These are phyloP conservation scores for Strobilomyces confusus DNA, from an alignment of 768 basidiomycete species.

Conservation along the genomic window DNA sequence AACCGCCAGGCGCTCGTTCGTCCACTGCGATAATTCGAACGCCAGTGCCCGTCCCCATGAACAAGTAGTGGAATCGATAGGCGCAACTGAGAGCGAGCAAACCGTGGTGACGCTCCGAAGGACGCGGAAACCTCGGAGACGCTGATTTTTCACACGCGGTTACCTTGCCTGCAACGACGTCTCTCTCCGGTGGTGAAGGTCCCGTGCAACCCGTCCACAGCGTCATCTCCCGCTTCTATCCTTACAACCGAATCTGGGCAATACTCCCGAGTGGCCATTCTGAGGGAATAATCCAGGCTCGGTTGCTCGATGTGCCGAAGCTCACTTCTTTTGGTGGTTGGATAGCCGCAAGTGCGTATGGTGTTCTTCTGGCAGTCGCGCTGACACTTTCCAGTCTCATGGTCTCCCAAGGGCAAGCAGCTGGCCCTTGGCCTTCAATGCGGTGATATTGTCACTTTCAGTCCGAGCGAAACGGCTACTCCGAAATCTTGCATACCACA, in stretches of 20 bases:
- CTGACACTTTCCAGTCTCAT: constrained; percentile 51
- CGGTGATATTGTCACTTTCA: constrained; percentile 69
- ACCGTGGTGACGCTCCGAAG: too few species aligned
- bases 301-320: constrained; percentile 53
- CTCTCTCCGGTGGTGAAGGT: constrained; percentile 43
- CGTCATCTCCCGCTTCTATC: constrained; percentile 47
- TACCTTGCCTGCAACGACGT: too few species aligned
- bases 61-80: too few species aligned
- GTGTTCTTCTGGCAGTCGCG: not conserved
- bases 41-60: too few species aligned
- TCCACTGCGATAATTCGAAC: too few species aligned
- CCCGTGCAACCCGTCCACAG: constrained; percentile 45
- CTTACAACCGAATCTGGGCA: constrained; percentile 62
- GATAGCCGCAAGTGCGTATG: constrained; percentile 57
- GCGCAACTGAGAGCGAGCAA: too few species aligned
- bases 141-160: too few species aligned
- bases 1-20: too few species aligned
- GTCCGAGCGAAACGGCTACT: constrained; percentile 48
- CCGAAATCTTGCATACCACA: constrained; percentile 54
- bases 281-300: constrained; percentile 38
- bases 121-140: too few species aligned
- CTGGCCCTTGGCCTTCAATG: constrained; percentile 68
- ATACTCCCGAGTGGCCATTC: constrained; percentile 57
- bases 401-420: constrained; percentile 87
- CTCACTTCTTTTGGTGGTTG: constrained; percentile 46